These are phyloP conservation scores for rapeseed (Brassica napus) DNA, from an alignment of 345 rosid genomes.

Conservation along the genomic window DNA sequence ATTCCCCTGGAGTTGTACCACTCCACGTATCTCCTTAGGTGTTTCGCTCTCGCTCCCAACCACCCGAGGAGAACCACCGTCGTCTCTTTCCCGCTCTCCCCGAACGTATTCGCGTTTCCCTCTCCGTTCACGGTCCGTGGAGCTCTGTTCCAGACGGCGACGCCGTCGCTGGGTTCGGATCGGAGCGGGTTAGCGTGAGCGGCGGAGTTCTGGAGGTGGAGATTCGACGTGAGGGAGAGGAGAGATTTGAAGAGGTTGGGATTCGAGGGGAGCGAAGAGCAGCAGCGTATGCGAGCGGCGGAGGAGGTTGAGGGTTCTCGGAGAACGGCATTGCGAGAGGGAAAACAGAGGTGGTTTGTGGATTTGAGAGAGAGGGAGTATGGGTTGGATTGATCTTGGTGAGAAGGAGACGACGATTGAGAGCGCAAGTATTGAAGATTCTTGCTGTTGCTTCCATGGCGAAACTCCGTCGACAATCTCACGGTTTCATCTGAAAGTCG, in stretches of 20 bases:
- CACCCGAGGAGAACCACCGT: slow-evolving; percentile 87
- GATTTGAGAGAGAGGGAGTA: slow-evolving; percentile 18
- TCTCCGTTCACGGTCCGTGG: slow-evolving; percentile 34
- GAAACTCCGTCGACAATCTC: not conserved
- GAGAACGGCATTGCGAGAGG: slow-evolving; percentile 18
- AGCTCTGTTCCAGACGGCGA: slow-evolving; percentile 53
- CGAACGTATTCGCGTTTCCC: slow-evolving; percentile 8
- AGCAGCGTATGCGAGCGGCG: slow-evolving; percentile 32
- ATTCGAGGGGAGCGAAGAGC: slow-evolving; percentile 31
- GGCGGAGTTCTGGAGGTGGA: too few relatives aligned
- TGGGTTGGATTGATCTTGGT: not conserved
- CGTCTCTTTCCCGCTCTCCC: slow-evolving; percentile 41
- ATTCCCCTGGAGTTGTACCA: slow-evolving; percentile 83
- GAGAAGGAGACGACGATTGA: slow-evolving; percentile 45
- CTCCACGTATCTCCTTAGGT: slow-evolving; percentile 73
- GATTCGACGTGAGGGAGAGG: slow-evolving; percentile 42
- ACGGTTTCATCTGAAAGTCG: not conserved
- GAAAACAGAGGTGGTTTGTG: slow-evolving; percentile 5
- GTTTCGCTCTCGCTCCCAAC: slow-evolving; percentile 81
- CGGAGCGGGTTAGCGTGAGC: slow-evolving; percentile 35
- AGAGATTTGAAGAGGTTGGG: slow-evolving; percentile 38
- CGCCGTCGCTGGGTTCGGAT: slow-evolving; percentile 41
- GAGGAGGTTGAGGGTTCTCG: slow-evolving; percentile 11
- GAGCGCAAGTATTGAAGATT: slow-evolving; percentile 33
- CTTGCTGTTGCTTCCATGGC: slow-evolving; percentile 60